Evolutionary conservation across 345 rosid genomes (phyloP), one percentile per base, ranked within the genome.

Genomic region (Moricandia moricandioides): DNA sequence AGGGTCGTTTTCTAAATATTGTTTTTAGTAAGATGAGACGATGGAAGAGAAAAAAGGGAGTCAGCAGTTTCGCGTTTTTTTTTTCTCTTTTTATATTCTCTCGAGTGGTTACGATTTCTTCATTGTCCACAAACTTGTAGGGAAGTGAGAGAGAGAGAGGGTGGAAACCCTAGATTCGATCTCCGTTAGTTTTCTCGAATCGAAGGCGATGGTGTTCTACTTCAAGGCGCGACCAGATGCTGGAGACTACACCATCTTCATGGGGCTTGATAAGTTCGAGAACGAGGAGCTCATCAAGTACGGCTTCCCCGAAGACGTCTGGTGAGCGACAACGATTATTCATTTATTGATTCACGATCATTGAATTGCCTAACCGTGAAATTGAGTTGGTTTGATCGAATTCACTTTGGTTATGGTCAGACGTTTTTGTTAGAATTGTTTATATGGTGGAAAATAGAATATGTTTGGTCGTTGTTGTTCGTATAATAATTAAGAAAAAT

Each of bases 191-290:
- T 59, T 52, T 8, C 65, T 67, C 70, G 65, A 67, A 78, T 66
- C 74, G 66, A 68, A 80, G 40, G 39, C 68, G 65, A 35, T 39
- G 97, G 97, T 94, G 65, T 87, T 94, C 75, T 92, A 90, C 96
- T 94, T 91, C 90, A 88, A 90, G 71, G 96, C 87, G 65, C 85
- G 98, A 64, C 90, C 97, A 40, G 99, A 95, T 76, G 97, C 81
- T 18, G 99, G 99, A 33, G 99, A 92, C 79, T 92, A 89, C 92
- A 90, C 98, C 72, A 89, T 95, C 67, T 92, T 95, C 86, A 95
- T 95, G 99, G 98, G 99, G 34, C 87, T 95, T 69, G 99, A 95
- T 83, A 95, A 95, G 92, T 76, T 83, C 86, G 99, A 95, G 90
- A 95, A 95, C 88, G 99, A 94, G 77, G 99, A 94, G 78, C 99